Base-by-base conservation (phyloP, 305 asterid genomes). In the Petunia hybrid region DNA sequence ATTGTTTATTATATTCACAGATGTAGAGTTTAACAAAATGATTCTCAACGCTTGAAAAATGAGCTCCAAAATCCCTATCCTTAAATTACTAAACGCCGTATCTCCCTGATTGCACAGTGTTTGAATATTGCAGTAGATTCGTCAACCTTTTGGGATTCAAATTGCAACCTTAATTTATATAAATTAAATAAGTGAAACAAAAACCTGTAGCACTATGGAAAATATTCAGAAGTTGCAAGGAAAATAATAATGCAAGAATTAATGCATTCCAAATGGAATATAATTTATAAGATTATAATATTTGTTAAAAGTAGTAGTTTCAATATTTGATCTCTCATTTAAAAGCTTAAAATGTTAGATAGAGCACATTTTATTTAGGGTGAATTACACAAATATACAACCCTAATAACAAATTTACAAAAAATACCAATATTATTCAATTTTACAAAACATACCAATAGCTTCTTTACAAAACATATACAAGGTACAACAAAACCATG, bases 171-270 rank as follows among this genome's bases (percentile, higher is more conserved):
- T 38, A 66, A 66, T 14, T 48, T n/a, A 66, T 6, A 66, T 8
- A 1, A 7, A 71, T 35, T 16, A 70, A 46, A 70, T 22, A 48
- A 71, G 12, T 71, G 62, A 71, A 71, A 71, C 45, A 71, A 9
- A 73, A 73, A 73, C 35, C 14, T 36, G 8, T 48, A 73, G 45
- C 6, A 35, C 46, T 13, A 12, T 9, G 60, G 77, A 71, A 12
- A 68, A n/a, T 6, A 60, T 60, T 31, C 38, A 60, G 7, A 2
- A 60, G 65, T 60, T 16, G 7, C 39, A 60, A 22, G 65, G 65
- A 63, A 10, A 70, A 70, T 46, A 46, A 46, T 1, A 53, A 13
- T 48, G 0, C 0, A 0, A 10, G 61, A 42, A 12, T 46, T 31
- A 61, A 46, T 46, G 13, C 13, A 6, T 48, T 31, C 5, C 12